Evolutionary conservation across 2,329 filamentous ascomycete species (phyloP).

Genomic region (Alternaria gaisen): DNA sequence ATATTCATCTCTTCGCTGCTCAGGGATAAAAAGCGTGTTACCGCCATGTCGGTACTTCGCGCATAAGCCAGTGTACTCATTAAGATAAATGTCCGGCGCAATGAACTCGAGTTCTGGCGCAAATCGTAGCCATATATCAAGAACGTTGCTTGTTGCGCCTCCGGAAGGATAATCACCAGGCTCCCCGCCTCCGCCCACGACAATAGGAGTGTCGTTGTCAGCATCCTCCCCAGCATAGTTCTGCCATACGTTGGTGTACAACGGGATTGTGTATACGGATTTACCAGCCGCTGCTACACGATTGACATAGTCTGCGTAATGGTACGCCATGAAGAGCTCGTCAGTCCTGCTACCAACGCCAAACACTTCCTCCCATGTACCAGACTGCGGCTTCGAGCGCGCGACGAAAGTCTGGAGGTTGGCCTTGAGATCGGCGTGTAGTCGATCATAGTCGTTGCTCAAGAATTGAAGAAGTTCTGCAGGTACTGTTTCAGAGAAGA

Average conservation of each 20-base stretch:
- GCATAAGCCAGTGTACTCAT: constrained; percentile 58
- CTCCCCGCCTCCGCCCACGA: constrained; percentile 54
- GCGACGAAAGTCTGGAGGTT: constrained; percentile 14
- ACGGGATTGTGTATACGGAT: constrained; percentile 52
- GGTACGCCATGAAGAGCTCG: constrained; percentile 61
- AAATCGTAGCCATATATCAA: constrained; percentile 58
- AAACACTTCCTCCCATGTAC: constrained; percentile 53
- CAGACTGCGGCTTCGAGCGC: constrained; percentile 18
- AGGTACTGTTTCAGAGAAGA: constrained; percentile 53
- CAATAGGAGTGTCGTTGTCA: constrained; percentile 42
- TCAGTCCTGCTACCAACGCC: constrained; percentile 51
- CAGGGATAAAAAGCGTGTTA: constrained; percentile 62
- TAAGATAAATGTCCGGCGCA: constrained; percentile 60
- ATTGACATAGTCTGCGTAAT: constrained; percentile 55
- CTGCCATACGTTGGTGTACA: constrained; percentile 60
- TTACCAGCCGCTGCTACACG: constrained; percentile 55
- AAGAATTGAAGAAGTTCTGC: constrained; percentile 46
- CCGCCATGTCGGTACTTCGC: constrained; percentile 54
- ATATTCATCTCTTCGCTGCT: constrained; percentile 60
- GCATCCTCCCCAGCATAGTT: constrained; percentile 45
- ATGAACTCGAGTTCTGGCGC: constrained; percentile 58
- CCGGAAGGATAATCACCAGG: constrained; percentile 57
- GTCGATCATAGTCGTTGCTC: constrained; percentile 40
- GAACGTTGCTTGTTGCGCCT: constrained; percentile 40
- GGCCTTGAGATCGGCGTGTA: constrained; percentile 28